Percentiles rank a stretch among this genome's conserved stretches.
Evolutionary conservation across 129 eudicot species (phyloP).

Genomic region (Flaveria ramosissima): DNA sequence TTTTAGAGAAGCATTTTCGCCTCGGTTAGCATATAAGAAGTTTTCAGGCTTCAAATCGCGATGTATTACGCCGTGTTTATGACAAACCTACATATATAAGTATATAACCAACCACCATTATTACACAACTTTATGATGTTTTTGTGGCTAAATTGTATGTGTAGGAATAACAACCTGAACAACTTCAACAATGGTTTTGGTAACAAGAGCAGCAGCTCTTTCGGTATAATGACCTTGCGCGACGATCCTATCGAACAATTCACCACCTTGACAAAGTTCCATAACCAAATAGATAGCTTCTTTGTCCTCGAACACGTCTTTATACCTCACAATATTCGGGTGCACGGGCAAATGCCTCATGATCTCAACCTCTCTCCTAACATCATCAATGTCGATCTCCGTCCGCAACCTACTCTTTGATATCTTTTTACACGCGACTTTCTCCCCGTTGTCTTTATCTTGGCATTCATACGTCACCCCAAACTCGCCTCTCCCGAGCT

Average conservation of each 20-base stretch:
- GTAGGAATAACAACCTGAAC: conserved; percentile 55
- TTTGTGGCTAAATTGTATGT: no score
- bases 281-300: conserved; percentile 84
- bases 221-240: conserved; percentile 88
- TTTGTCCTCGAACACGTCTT: conserved; percentile 80
- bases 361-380: conserved; percentile 86
- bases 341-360: conserved; percentile 83
- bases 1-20: conserved; percentile 66
- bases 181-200: conserved; percentile 81
- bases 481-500: conserved; percentile 87
- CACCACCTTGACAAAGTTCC: conserved; percentile 97
- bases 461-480: conserved; percentile 81
- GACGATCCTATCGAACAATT: conserved; percentile 89
- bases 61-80: conserved; percentile 79
- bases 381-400: conserved; percentile 82
- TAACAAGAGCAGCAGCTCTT: conserved; percentile 81
- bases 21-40: conserved; percentile 56
- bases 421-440: conserved; percentile 78
- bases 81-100: conserved; percentile 64
- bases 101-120: no score
- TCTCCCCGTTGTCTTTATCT: conserved; percentile 51
- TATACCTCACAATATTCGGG: conserved; percentile 75
- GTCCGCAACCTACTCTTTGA: conserved; percentile 69
- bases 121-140: no score
- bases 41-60: conserved; percentile 91